Conservation (phyloP, 257 asterid genomes). For the Galeopsis tetrahit region DNA sequence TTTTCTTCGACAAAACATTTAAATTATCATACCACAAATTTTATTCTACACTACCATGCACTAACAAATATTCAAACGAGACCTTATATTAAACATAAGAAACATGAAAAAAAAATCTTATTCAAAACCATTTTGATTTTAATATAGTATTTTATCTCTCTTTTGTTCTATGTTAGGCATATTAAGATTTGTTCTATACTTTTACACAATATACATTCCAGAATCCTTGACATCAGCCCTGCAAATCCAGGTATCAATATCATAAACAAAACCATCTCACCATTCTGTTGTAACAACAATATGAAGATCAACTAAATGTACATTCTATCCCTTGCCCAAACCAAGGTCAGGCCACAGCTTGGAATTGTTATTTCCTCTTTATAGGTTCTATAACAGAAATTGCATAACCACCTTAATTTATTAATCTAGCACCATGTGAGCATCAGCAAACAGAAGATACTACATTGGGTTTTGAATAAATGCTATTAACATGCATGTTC, state of each 20-base stretch:
- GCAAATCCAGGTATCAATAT: not conserved
- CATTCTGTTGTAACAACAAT: not conserved
- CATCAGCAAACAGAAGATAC: not conserved
- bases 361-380: not conserved
- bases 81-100: not conserved
- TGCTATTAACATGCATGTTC: not conserved
- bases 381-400: slow-evolving; percentile 3
- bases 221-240: not conserved
- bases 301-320: slow-evolving; percentile 9
- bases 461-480: not conserved
- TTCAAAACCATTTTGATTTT: slow-evolving; percentile 22
- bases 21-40: too few species aligned
- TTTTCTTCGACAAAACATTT: too few species aligned
- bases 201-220: not conserved
- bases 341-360: slow-evolving; percentile 8
- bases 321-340: not conserved
- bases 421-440: not conserved
- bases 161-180: slow-evolving; percentile 6
- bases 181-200: not conserved
- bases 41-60: too few species aligned
- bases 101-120: slow-evolving; percentile 2
- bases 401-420: not conserved
- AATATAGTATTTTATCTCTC: not conserved
- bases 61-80: too few species aligned
- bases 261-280: not conserved